phyloP scores from a whole-genome alignment of 805 yeast genomes.

The Pichia exigua region DNA sequence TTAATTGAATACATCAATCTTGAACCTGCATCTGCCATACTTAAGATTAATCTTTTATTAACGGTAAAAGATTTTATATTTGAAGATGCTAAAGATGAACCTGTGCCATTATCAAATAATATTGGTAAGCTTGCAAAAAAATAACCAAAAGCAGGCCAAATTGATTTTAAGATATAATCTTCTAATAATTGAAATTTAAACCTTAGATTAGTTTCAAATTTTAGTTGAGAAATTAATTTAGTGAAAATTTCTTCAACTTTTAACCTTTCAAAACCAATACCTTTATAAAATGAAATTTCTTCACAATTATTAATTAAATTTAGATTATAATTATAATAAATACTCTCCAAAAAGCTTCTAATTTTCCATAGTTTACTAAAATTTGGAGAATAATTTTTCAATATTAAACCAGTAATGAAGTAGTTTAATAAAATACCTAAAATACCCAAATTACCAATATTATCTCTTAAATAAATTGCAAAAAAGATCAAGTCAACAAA shows the following conservation, averaged over 20 bases:
- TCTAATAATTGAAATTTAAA: constrained; percentile 69
- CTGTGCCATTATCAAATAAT: constrained; percentile 36
- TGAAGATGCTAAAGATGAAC: constrained; percentile 19
- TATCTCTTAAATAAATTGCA: constrained; percentile 74
- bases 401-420: constrained; percentile 64
- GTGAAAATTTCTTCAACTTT: constrained; percentile 56
- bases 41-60: constrained; percentile 82
- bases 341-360: constrained; percentile 78
- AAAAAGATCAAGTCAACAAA: constrained; percentile 78
- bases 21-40: constrained; percentile 92
- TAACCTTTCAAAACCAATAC: constrained; percentile 66
- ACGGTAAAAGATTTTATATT: constrained; percentile 85
- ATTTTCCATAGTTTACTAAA: constrained; percentile 70
- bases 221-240: constrained; percentile 34
- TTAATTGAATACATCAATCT: constrained; percentile 91
- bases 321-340: constrained; percentile 78
- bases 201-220: constrained; percentile 42
- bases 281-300: constrained; percentile 91
- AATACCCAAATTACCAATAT: constrained; percentile 81
- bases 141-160: constrained; percentile 96
- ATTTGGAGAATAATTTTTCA: constrained; percentile 73
- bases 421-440: constrained; percentile 77
- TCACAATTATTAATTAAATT: constrained; percentile 84
- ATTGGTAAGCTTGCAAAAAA: constrained; percentile 86
- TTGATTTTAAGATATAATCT: constrained; percentile 79